Percentiles rank a stretch among this genome's conserved stretches.
Conservation (phyloP, 2,329 filamentous ascomycete species). For the Hyphodiscus sp. region DNA sequence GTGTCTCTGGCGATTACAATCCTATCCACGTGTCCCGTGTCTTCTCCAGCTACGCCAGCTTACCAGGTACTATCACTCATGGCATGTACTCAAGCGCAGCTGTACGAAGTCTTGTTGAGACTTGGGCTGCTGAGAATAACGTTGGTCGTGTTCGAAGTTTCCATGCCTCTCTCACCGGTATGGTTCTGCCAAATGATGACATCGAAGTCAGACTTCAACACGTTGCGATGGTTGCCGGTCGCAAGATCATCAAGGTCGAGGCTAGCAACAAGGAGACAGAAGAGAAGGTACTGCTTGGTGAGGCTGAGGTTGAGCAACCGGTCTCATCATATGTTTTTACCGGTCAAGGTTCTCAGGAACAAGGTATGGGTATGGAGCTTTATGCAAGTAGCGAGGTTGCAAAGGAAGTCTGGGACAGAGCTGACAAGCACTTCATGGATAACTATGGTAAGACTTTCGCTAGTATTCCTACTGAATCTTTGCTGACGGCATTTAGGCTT, state of each 20-base stretch:
- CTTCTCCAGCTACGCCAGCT: conserved; percentile 90
- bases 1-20: conserved; percentile 97
- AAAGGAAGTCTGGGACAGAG: conserved; percentile 95
- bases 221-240: conserved; percentile 93
- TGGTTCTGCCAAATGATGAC: conserved; percentile 95
- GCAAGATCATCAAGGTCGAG: conserved; percentile 99
- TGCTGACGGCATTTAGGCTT: conserved; percentile 58
- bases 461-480: conserved; percentile 6
- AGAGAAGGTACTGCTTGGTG: conserved; percentile 90
- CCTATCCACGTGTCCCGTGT: conserved; percentile 97
- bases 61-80: conserved; percentile 96
- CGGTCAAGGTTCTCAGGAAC: conserved; percentile 95
- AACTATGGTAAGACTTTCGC: conserved; percentile 73
- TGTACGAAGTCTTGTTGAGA: conserved; percentile 92
- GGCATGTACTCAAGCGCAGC: conserved; percentile 99
- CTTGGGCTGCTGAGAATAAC: conserved; percentile 98
- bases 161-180: conserved; percentile 93
- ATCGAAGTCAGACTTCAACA: conserved; percentile 94
- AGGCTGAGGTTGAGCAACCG: conserved; percentile 96
- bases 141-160: conserved; percentile 95
- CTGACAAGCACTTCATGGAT: conserved; percentile 96
- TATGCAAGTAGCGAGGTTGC: conserved; percentile 91
- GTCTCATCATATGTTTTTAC: conserved; percentile 97
- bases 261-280: conserved; percentile 92
- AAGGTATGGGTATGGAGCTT: conserved; percentile 99